Evolutionary conservation across 768 basidiomycete species (phyloP).

Genomic region (Kwoniella bestiolae): DNA sequence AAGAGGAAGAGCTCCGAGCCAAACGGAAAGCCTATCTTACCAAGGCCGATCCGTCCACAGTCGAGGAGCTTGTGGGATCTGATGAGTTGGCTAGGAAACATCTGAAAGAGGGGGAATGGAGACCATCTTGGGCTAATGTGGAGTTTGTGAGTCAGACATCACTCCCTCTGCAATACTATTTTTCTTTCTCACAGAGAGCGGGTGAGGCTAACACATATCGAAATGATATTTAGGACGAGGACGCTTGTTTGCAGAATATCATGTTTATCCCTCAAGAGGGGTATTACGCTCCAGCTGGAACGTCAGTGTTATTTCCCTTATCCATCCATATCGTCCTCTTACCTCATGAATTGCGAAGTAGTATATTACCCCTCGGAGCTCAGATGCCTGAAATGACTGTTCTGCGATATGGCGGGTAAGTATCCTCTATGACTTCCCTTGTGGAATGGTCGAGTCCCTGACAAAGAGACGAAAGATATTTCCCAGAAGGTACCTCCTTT

Average conservation of each 20-base stretch:
- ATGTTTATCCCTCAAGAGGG: slow-evolving; percentile 40
- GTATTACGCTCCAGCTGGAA: slow-evolving; percentile 47
- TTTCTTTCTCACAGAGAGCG: too few relatives aligned
- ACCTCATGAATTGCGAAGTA: neutral
- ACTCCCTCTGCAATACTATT: too few relatives aligned
- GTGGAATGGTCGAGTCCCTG: neutral
- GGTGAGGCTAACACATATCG: too few relatives aligned
- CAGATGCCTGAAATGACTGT: slow-evolving; percentile 51
- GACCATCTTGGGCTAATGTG: slow-evolving; percentile 51
- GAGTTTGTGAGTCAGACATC: slow-evolving; percentile 39
- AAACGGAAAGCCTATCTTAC: slow-evolving; percentile 33
- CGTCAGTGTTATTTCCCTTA: slow-evolving; percentile 27
- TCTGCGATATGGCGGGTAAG: slow-evolving; percentile 53
- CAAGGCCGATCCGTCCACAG: slow-evolving; percentile 37
- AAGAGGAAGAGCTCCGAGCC: slow-evolving; percentile 28
- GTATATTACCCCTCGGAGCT: slow-evolving; percentile 52
- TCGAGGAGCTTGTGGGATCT: slow-evolving; percentile 30
- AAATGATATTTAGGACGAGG: slow-evolving; percentile 31
- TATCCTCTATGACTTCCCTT: too few relatives aligned
- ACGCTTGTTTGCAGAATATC: slow-evolving; percentile 48
- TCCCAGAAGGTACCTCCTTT: slow-evolving; percentile 55
- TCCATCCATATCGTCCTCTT: neutral
- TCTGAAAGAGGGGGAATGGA: slow-evolving; percentile 48
- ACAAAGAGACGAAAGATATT: slow-evolving; percentile 43
- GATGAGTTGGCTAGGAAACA: slow-evolving; percentile 34